Evolutionary conservation across 495 filamentous ascomycete species (phyloP), one percentile per base, ranked within the genome.

Genomic region (Penicillium tannophilum): DNA sequence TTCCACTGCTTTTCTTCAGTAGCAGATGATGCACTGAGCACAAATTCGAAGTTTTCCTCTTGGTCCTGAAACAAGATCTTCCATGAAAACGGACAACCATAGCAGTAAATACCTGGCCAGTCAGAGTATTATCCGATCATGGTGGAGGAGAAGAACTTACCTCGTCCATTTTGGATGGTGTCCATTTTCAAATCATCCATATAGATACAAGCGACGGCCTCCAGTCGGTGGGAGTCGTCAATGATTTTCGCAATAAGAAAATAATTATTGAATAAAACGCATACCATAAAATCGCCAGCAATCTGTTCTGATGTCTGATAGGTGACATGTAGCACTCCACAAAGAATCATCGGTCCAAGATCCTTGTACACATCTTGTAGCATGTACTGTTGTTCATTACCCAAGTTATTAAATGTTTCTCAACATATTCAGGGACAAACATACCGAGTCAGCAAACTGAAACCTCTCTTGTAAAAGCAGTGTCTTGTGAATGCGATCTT

Each of bases 41-140:
- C 86, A 31, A 97, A 66, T 73, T 98, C 94, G 68, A 88, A 94
- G 19, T 90, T 81, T 42, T 88, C 86, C 59, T 90, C 82, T 45
- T 88, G 80, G 43, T 84, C 81, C 63, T 93, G 88, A 63, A 98
- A 97, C 16, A 90, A 77, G n/a, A 97, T 68, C 70, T 97, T 98
- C 93, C 93, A 98, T 2, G 92, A 92, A 69, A 90, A 90, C 12
- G 87, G 85, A 20, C 90, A 91, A 19, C 87, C 90, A 65, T 93
- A 85, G 67, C 92, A 97, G 74, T 89, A 90, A 7, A 97, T 72
- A 2, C 93, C 93, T 96, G 23, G 1, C 11, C n/a, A 16, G 44
- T 48, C 16, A 33, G 61, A 44, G 36, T 11, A 30, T 45, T 50
- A 39, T 19, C 48, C 10, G 30, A 31, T 44, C 1, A 1, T 36